Conservation (phyloP, 805 yeast species). For the Lipomyces japonicus region DNA sequence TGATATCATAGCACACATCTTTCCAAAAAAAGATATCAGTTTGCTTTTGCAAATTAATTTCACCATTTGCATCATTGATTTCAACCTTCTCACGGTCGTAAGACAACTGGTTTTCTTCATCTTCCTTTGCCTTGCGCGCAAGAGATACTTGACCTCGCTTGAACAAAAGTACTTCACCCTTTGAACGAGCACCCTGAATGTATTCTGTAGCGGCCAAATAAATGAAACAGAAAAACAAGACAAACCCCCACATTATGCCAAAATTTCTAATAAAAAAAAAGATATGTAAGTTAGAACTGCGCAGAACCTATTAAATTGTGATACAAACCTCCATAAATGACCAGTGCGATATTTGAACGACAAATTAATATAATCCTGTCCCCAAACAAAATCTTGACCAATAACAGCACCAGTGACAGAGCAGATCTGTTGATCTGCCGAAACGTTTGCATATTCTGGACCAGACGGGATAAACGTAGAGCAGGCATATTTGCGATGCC, state of each 20-base stretch:
- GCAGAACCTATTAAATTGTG: not conserved
- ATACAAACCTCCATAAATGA: conserved; percentile 49
- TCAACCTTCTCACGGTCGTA: conserved; percentile 16
- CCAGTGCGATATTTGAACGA: conserved; percentile 45
- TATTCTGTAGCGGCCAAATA: conserved; percentile 55
- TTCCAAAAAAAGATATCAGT: conserved; percentile 70
- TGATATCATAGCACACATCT: conserved; percentile 66
- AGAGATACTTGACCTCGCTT: conserved; percentile 18
- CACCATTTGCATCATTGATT: conserved; percentile 3
- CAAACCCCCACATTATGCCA: conserved; percentile 59
- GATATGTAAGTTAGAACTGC: not conserved
- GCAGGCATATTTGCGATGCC: conserved; percentile 42
- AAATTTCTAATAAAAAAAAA: conserved; percentile 43
- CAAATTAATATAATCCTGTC: conserved; percentile 47
- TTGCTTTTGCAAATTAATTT: conserved; percentile 21
- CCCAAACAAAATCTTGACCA: conserved; percentile 50
- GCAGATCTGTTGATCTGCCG: conserved; percentile 46
- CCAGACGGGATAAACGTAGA: conserved; percentile 46
- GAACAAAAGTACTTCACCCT: conserved; percentile 26
- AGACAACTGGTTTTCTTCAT: conserved; percentile 12
- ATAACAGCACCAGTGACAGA: conserved; percentile 53
- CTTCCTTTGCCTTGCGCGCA: conserved; percentile 17
- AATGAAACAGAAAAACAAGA: conserved; percentile 50
- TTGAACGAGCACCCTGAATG: conserved; percentile 39
- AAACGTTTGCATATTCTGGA: conserved; percentile 37